Evolutionary conservation across 2,329 filamentous ascomycete genomes (phyloP).

Genomic region (Talaromyces rugulosus): DNA sequence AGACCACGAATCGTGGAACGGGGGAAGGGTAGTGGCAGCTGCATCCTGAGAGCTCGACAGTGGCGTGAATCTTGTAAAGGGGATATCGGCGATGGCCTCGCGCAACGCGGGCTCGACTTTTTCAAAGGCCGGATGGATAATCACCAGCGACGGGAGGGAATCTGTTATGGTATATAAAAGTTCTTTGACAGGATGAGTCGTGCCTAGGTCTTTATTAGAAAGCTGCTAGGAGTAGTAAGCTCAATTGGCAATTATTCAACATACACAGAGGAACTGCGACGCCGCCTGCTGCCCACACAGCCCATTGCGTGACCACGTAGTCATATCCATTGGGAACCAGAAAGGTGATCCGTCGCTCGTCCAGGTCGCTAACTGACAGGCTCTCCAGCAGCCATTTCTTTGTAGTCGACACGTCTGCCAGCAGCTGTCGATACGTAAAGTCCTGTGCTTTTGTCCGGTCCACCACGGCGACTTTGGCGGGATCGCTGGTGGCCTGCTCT

Average conservation of each 20-base stretch:
- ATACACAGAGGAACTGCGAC: slow-evolving; percentile 42
- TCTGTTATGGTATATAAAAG: slow-evolving; percentile 39
- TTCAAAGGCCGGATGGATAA: slow-evolving; percentile 37
- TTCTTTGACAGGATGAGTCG: slow-evolving; percentile 39
- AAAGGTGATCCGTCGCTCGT: slow-evolving; percentile 37
- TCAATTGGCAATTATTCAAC: slow-evolving; percentile 6
- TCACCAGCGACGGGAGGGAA: slow-evolving; percentile 39
- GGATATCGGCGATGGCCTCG: slow-evolving; percentile 23
- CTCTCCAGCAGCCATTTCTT: slow-evolving; percentile 33
- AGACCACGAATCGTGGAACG: slow-evolving; percentile 25
- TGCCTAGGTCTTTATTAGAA: slow-evolving; percentile 25
- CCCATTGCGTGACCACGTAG: slow-evolving; percentile 41
- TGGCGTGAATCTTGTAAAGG: slow-evolving; percentile 28
- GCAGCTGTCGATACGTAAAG: slow-evolving; percentile 39
- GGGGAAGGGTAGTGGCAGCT: slow-evolving; percentile 23
- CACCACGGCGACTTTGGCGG: slow-evolving; percentile 35
- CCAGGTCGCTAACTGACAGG: slow-evolving; percentile 26
- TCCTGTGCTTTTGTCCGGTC: slow-evolving; percentile 34
- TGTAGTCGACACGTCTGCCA: slow-evolving; percentile 34
- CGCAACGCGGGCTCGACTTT: slow-evolving; percentile 29
- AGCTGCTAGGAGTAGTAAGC: background rate
- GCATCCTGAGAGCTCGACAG: slow-evolving; percentile 16
- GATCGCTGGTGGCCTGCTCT: slow-evolving; percentile 28
- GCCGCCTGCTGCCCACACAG: slow-evolving; percentile 42
- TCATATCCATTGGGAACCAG: slow-evolving; percentile 39